These are phyloP conservation scores for Ophiostoma populinum DNA, from an alignment of 2,329 filamentous ascomycete genomes.

Conservation along the genomic window DNA sequence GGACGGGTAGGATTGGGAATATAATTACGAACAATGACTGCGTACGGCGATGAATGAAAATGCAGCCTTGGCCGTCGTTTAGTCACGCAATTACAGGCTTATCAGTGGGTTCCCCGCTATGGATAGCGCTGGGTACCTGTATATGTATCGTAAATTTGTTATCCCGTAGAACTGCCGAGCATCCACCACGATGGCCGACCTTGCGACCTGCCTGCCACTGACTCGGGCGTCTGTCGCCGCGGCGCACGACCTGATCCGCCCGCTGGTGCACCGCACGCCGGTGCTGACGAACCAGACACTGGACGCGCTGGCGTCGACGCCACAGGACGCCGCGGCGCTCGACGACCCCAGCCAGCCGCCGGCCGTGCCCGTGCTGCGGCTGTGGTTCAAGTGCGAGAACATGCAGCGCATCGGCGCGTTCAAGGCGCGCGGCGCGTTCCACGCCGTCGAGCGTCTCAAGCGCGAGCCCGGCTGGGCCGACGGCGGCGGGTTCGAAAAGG, in stretches of 20 bases:
- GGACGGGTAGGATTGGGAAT: too few species aligned
- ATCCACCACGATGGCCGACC: constrained; percentile 32
- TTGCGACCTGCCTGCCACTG: constrained; percentile 41
- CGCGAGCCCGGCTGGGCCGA: constrained; percentile 42
- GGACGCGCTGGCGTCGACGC: constrained; percentile 52
- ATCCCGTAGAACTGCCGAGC: too few species aligned
- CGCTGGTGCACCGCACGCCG: constrained; percentile 68
- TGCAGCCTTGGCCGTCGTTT: too few species aligned
- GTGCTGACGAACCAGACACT: constrained; percentile 67
- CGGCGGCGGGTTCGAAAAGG: constrained; percentile 39
- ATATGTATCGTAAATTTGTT: too few species aligned
- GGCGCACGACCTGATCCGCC: constrained; percentile 56
- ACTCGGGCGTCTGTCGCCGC: constrained; percentile 52
- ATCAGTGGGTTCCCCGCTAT: neutral
- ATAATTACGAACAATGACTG: too few species aligned
- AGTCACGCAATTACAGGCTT: too few species aligned
- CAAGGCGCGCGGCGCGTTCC: constrained; percentile 81
- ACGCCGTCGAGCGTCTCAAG: constrained; percentile 58
- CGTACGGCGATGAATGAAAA: too few species aligned
- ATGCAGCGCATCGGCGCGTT: constrained; percentile 81
- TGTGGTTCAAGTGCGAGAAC: constrained; percentile 97
- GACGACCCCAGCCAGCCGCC: constrained; percentile 38
- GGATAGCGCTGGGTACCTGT: neutral
- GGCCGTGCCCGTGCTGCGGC: constrained; percentile 27
- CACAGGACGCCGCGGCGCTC: constrained; percentile 4